A percentile compares a stretch with the other conserved stretches of the same genome.
Conservation (phyloP, 164 flowering plant genomes). For the Aristolochia californica region DNA sequence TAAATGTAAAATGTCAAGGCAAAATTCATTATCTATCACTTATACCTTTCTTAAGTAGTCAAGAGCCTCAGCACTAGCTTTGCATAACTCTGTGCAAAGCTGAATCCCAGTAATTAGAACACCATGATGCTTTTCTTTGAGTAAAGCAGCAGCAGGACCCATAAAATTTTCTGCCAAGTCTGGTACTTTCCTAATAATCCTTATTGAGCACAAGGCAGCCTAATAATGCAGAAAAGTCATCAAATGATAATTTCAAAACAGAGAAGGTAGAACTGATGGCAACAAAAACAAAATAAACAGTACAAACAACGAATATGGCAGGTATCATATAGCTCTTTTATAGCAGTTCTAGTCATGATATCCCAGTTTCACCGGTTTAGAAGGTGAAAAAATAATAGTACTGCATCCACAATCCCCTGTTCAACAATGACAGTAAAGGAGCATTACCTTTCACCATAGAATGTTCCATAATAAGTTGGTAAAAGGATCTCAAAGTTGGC, state of each 20-base stretch:
- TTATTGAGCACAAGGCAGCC: slow-evolving; percentile 94
- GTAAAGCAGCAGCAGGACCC: slow-evolving; percentile 67
- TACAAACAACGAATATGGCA: background rate
- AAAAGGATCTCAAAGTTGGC: too few species aligned
- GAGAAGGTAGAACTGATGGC: background rate
- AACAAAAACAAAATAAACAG: background rate
- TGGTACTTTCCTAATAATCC: slow-evolving; percentile 93
- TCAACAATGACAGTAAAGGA: too few species aligned
- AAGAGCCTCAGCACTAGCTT: slow-evolving; percentile 83
- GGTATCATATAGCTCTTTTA: too few species aligned
- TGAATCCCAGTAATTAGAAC: slow-evolving; percentile 85
- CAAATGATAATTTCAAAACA: slow-evolving; percentile 3
- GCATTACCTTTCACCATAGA: too few species aligned
- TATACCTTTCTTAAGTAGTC: slow-evolving; percentile 81
- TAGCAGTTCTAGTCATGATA: too few species aligned
- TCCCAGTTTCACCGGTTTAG: too few species aligned
- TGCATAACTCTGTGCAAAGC: slow-evolving; percentile 88
- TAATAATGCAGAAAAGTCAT: slow-evolving; percentile 7
- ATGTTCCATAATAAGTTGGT: too few species aligned
- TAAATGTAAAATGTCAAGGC: background rate
- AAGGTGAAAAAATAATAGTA: too few species aligned
- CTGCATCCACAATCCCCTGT: too few species aligned
- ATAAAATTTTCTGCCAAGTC: slow-evolving; percentile 95
- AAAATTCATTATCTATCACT: background rate
- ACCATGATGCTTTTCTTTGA: slow-evolving; percentile 98